Evolutionary conservation across 192 early-diverging fungal species (phyloP).

Genomic region (Jimgerdemannia flammicorona): DNA sequence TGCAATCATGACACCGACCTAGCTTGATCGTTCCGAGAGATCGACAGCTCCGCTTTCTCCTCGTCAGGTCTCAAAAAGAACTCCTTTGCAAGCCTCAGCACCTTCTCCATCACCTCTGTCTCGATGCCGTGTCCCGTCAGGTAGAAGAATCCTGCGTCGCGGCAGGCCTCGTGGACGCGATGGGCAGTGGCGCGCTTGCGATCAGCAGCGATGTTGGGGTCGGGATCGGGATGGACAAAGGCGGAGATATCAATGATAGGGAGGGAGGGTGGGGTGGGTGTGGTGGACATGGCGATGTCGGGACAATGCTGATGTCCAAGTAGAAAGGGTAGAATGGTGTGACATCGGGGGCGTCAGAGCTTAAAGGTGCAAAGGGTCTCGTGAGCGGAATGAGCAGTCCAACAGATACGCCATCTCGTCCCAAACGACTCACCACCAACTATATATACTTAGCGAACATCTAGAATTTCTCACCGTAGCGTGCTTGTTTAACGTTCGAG

Average conservation of each 20-base stretch:
- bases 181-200: conserved; percentile 14
- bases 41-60: conserved; percentile 34
- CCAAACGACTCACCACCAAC: too few species aligned
- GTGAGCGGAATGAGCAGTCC: too few species aligned
- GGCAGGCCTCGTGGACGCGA: conserved; percentile 32
- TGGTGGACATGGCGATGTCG: neutral
- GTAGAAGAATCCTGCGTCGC: conserved; percentile 43
- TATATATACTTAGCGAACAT: too few species aligned
- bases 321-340: too few species aligned
- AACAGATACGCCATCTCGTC: too few species aligned
- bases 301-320: too few species aligned
- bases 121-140: conserved; percentile 35
- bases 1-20: conserved; percentile 7
- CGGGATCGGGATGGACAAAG: conserved; percentile 42
- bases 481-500: too few species aligned
- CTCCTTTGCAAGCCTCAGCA: conserved; percentile 30
- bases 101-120: conserved; percentile 22
- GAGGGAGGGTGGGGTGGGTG: conserved; percentile 9
- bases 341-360: too few species aligned
- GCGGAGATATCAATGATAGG: conserved; percentile 49
- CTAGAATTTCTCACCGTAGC: too few species aligned
- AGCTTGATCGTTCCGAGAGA: conserved; percentile 38
- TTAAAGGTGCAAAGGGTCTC: too few species aligned
- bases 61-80: conserved; percentile 31
- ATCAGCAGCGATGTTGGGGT: conserved; percentile 27